Conservation (phyloP, 1,139 yeast species). For the Kazachstania sp. region DNA sequence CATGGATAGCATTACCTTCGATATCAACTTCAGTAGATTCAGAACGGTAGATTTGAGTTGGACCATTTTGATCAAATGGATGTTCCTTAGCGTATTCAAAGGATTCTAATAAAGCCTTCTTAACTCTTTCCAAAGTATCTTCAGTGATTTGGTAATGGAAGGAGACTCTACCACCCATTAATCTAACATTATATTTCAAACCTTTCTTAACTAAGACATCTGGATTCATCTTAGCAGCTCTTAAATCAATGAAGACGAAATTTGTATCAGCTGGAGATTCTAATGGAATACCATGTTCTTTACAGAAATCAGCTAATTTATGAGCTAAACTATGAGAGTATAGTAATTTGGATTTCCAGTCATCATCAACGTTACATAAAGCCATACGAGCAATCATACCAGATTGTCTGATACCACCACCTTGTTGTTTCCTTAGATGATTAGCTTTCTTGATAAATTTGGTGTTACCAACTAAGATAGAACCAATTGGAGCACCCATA, state of each 20-base stretch:
- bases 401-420: slow-evolving; percentile 90
- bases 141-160: slow-evolving; percentile 74
- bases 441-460: slow-evolving; percentile 62
- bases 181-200: slow-evolving; percentile 51
- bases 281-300: slow-evolving; percentile 45
- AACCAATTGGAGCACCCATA: slow-evolving; percentile 91
- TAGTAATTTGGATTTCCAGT: slow-evolving; percentile 53
- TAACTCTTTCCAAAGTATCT: slow-evolving; percentile 58
- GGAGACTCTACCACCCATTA: slow-evolving; percentile 71
- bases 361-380: slow-evolving; percentile 63
- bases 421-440: slow-evolving; percentile 87
- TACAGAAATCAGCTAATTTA: slow-evolving; percentile 55
- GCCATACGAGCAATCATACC: slow-evolving; percentile 86
- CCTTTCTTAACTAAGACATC: slow-evolving; percentile 48
- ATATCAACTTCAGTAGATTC: slow-evolving; percentile 30
- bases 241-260: slow-evolving; percentile 71
- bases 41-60: slow-evolving; percentile 37
- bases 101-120: slow-evolving; percentile 55
- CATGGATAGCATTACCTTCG: slow-evolving; percentile 25
- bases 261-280: slow-evolving; percentile 79
- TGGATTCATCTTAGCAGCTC: slow-evolving; percentile 51
- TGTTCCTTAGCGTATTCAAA: slow-evolving; percentile 36
- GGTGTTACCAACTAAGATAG: slow-evolving; percentile 66
- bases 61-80: slow-evolving; percentile 36
- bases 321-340: slow-evolving; percentile 62